Evolutionary conservation across 352 stramenopile species (phyloP), one percentile per base, ranked within the genome.

Genomic region (Pythium plurisporium): DNA sequence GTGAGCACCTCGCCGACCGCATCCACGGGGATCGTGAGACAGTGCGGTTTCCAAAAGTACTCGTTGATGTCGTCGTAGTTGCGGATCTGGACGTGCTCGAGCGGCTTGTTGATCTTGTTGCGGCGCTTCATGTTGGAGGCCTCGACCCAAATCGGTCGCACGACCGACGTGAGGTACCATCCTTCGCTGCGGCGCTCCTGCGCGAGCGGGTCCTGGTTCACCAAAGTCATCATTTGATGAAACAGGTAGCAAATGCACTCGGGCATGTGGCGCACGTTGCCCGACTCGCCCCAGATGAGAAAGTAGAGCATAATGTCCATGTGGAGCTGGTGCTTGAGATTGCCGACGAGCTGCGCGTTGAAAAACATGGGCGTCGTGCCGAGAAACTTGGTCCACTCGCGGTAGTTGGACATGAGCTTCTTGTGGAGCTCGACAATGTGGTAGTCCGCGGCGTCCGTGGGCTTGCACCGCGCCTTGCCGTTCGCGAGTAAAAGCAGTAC

Each of bases 311-410:
- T 82, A 43, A 94, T 63, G 49, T 95, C 73, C 56, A 76, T 84
- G 65, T 94, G 81, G 62, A 87, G 73, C 29, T 61, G 37, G 0
- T 62, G 34, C 23, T 62, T 73, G 29, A 78, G 73, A 1, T 69
- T 64, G 38, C 70, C 76, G 0, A 78, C 76, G 1, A 40, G 37
- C 3, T 62, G 53, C 11, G 96, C 96, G 43, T 92, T 76, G n/a
- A 36, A 55, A 22, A 45, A 55, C 47, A 55, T 55, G 19, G 90
- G 92, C 5, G 76, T 69, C 0, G 95, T 87, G 23, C 86, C 80
- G 43, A 99, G 78, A 42, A 96, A 96, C 46, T 88, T 80, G 70
- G 96, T 99, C 97, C 97, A 99, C 58, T 89, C 85, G 34, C 72
- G 59, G 68, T 97, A 97, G 70, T 97, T 97, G 34, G 81, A 82